A percentile compares a stretch with the other conserved stretches of the same genome.
Conservation (phyloP, 75 land plant species). For the Adiantum capillusveneris region DNA sequence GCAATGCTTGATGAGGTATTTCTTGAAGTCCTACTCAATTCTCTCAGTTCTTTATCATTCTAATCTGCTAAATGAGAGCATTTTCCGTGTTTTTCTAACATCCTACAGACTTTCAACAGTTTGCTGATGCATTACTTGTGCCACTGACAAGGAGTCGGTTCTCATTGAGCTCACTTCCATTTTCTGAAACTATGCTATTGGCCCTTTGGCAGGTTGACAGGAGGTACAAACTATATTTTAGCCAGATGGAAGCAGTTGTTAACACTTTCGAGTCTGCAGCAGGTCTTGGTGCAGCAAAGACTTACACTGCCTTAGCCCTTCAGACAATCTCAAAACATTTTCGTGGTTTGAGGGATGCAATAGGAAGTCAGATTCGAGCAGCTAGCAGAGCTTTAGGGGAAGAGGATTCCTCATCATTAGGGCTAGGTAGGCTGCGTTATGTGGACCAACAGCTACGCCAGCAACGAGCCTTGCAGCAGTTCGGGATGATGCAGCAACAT, state of each 20-base stretch:
- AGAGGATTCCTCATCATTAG: slow-evolving; percentile 25
- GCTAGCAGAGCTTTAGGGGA: slow-evolving; percentile 43
- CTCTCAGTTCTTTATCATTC: too few relatives aligned
- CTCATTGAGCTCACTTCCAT: too few relatives aligned
- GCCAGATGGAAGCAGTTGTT: slow-evolving; percentile 71
- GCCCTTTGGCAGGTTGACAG: slow-evolving; percentile 26
- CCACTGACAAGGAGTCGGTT: too few relatives aligned
- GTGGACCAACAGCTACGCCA: slow-evolving; percentile 51
- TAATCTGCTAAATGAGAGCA: background rate
- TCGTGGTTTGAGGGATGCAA: slow-evolving; percentile 69
- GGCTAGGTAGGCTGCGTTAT: slow-evolving; percentile 33
- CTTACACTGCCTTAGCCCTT: slow-evolving; percentile 71
- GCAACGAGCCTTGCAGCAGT: slow-evolving; percentile 35
- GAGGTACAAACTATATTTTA: slow-evolving; percentile 66
- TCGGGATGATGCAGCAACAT: slow-evolving; percentile 38
- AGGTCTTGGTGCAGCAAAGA: slow-evolving; percentile 59
- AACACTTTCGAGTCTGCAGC: slow-evolving; percentile 66
- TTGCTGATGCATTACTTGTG: too few relatives aligned
- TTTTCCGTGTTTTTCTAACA: background rate
- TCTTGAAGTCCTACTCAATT: background rate
- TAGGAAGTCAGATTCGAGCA: slow-evolving; percentile 44
- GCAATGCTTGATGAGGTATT: slow-evolving; percentile 87
- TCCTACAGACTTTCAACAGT: too few relatives aligned
- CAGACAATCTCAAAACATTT: slow-evolving; percentile 76
- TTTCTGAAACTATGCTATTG: too few relatives aligned